These are phyloP conservation scores for Diaporthe vexans DNA, from an alignment of 2,329 filamentous ascomycete genomes.

Conservation along the genomic window DNA sequence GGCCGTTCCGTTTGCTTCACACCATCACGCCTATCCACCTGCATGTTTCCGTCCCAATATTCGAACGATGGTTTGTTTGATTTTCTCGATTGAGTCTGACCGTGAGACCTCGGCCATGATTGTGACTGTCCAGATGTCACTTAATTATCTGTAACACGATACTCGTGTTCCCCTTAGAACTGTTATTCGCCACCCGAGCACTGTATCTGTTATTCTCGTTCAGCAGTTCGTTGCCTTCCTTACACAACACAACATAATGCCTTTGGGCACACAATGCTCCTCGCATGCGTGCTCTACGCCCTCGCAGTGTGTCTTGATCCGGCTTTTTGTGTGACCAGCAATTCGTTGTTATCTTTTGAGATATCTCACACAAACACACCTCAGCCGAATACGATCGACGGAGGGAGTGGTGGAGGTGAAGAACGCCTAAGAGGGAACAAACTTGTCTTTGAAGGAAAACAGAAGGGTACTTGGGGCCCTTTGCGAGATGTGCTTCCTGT, in stretches of 20 bases:
- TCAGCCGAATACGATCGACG: neutral
- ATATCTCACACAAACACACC: neutral
- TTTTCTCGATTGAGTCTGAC: constrained; percentile 1
- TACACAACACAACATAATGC: neutral
- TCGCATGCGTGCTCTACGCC: constrained; percentile 7
- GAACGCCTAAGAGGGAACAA: neutral
- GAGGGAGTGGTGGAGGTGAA: neutral
- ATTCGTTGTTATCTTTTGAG: neutral
- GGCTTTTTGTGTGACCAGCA: neutral
- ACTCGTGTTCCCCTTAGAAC: neutral
- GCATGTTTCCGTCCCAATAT: constrained; percentile 25
- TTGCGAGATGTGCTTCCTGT: neutral
- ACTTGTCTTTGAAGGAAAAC: neutral
- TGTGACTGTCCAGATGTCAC: constrained; percentile 11
- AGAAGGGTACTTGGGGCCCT: neutral
- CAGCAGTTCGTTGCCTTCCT: neutral
- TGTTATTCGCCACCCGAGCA: constrained; percentile 14
- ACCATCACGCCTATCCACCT: neutral
- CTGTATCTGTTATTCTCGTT: neutral
- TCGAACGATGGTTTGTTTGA: neutral
- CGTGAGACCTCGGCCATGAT: neutral
- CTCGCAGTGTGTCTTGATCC: neutral
- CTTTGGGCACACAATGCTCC: neutral
- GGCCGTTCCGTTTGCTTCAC: neutral
- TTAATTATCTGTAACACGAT: constrained; percentile 8